Conservation (phyloP, 2,329 filamentous ascomycete species). For the Exophiala mesophila region DNA sequence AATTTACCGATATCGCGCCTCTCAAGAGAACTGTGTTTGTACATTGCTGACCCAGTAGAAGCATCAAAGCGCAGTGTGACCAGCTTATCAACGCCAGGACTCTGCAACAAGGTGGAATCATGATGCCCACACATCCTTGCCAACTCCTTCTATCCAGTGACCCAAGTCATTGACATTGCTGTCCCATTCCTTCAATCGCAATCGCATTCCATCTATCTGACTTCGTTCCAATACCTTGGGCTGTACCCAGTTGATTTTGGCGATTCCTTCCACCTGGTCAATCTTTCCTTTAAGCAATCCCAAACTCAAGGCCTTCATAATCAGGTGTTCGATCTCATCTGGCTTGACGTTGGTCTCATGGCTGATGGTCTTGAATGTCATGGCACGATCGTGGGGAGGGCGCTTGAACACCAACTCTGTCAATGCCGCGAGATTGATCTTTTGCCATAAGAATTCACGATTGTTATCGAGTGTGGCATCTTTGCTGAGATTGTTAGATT, state of each 20-base stretch:
- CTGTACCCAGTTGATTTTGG: slow-evolving; percentile 97
- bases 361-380: slow-evolving; percentile 84
- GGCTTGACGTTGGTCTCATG: slow-evolving; percentile 86
- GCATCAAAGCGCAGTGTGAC: no score
- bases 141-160: slow-evolving; percentile 92
- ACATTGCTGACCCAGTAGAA: no score
- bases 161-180: slow-evolving; percentile 91
- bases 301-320: slow-evolving; percentile 98
- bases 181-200: slow-evolving; percentile 88
- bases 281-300: slow-evolving; percentile 87
- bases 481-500: slow-evolving; percentile 74
- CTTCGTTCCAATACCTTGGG: slow-evolving; percentile 94
- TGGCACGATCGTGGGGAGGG: slow-evolving; percentile 88
- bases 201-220: slow-evolving; percentile 90
- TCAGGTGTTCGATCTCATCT: slow-evolving; percentile 92
- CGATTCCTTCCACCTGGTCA: slow-evolving; percentile 91
- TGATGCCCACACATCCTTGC: slow-evolving; percentile 93
- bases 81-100: slow-evolving; percentile 25
- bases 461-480: slow-evolving; percentile 76
- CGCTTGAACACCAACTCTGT: slow-evolving; percentile 96
- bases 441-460: slow-evolving; percentile 82
- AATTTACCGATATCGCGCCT: no score
- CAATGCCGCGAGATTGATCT: slow-evolving; percentile 93
- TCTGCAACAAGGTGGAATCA: slow-evolving; percentile 33
- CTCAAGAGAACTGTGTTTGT: no score